Base-by-base conservation (phyloP, 2,329 filamentous ascomycete species). In the Myotisia sp. region DNA sequence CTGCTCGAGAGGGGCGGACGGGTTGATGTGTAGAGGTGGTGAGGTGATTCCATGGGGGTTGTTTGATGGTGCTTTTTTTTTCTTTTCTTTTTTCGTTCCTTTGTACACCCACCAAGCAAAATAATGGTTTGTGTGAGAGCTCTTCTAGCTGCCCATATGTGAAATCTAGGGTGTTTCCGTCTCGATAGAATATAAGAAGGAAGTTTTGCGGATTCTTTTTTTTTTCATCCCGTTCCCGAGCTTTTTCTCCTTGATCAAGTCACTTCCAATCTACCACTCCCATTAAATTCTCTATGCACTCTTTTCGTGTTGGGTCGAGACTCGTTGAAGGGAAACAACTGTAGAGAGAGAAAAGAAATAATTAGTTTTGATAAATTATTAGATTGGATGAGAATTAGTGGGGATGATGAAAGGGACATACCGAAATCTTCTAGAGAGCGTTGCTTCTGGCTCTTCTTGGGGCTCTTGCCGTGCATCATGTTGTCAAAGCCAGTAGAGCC, bases 251-350 rank as follows among this genome's bases (percentile, higher is more conserved):
- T 29, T 33, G 18, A 10, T 27, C 29, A 37, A 33, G 29, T 22
- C 29, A 19, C 33, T 7, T 12, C 10, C 21, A n/a, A 26, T 21
- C 22, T 18, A 26, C 16, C n/a, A 20, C 20, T 27, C 21, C 4
- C n/a, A n/a, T n/a, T 21, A 30, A 10, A 16, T 33, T 19, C 14
- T 47, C 62, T 79, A 86, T 60, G 75, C 67, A 47, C 75, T 80
- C 71, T 86, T 87, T 69, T 92, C 83, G 68, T 92, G 84, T 64
- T 90, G 81, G 42, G 80, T 90, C 36, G 83, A 87, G 46, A 90
- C 81, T 62, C 84, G 80, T 67, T 92, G 82, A 58, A 92, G 70
- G 41, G 80, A 85, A 54, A 92, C 81, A 57, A 90, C 81, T 84
- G 50, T 43, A 39, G 54, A 30, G 29, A 30, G 9, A 14, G n/a